Percentiles rank a stretch among this genome's conserved stretches.
These are phyloP conservation scores for Nakazawaea molendinolei DNA, from an alignment of 805 yeast species.

Conservation along the genomic window DNA sequence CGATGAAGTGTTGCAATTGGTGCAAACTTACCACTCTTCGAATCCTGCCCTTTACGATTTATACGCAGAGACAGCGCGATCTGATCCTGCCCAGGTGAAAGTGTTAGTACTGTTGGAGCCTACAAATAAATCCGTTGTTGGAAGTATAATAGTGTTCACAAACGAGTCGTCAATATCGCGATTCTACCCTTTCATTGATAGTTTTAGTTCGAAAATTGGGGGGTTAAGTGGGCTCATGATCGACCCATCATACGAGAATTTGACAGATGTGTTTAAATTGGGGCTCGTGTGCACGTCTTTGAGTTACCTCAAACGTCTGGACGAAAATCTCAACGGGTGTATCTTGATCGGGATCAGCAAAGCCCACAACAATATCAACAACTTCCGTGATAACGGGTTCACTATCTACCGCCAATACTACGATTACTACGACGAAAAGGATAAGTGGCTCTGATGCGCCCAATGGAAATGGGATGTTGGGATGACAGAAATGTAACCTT, in stretches of 20 bases:
- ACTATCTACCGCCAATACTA: slow-evolving; percentile 18
- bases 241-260: slow-evolving; percentile 44
- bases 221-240: slow-evolving; percentile 48
- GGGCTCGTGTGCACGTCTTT: slow-evolving; percentile 54
- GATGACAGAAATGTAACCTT: not conserved
- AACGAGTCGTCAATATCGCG: slow-evolving; percentile 37
- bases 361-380: slow-evolving; percentile 9
- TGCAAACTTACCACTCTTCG: slow-evolving; percentile 21
- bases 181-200: slow-evolving; percentile 45
- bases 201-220: slow-evolving; percentile 28
- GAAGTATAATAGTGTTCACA: slow-evolving; percentile 42
- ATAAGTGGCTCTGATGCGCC: slow-evolving; percentile 8
- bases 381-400: slow-evolving; percentile 20
- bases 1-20: slow-evolving; percentile 34
- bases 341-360: slow-evolving; percentile 12
- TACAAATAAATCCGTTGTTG: slow-evolving; percentile 43
- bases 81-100: slow-evolving; percentile 3
- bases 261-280: slow-evolving; percentile 45
- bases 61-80: slow-evolving; percentile 17
- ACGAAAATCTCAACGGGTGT: slow-evolving; percentile 14
- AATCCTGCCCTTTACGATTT: slow-evolving; percentile 17
- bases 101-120: slow-evolving; percentile 51
- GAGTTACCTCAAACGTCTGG: slow-evolving; percentile 33
- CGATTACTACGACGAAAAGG: slow-evolving; percentile 18
- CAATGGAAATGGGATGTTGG: not conserved